These are phyloP conservation scores for Canavalia gladiata DNA, from an alignment of 306 rosid species.

Conservation along the genomic window DNA sequence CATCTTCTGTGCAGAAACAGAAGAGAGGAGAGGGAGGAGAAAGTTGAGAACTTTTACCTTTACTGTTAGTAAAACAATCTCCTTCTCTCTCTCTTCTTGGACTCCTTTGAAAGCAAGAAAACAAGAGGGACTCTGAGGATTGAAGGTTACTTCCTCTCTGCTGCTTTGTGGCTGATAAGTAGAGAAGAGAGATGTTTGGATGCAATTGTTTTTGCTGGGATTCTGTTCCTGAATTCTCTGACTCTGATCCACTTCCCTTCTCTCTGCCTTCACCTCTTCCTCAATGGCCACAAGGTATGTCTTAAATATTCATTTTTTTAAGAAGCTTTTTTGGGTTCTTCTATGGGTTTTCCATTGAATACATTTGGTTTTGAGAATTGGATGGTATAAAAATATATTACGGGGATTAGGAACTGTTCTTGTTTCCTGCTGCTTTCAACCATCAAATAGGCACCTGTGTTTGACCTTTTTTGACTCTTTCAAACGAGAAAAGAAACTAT, in stretches of 20 bases:
- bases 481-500: slow-evolving; percentile 4
- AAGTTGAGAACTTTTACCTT: slow-evolving; percentile 36
- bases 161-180: not conserved
- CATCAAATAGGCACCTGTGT: not conserved
- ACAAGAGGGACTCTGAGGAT: slow-evolving; percentile 2
- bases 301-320: not conserved
- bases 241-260: slow-evolving; percentile 63
- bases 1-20: not conserved
- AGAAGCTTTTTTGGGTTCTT: not conserved
- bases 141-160: not conserved
- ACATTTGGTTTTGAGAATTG: not conserved
- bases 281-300: slow-evolving; percentile 84
- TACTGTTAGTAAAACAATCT: not conserved
- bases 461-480: not conserved
- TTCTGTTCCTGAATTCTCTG: slow-evolving; percentile 40
- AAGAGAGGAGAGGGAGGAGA: slow-evolving; percentile 8
- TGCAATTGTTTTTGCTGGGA: slow-evolving; percentile 72
- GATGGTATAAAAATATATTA: not conserved
- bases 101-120: slow-evolving; percentile 14
- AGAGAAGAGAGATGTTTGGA: slow-evolving; percentile 64
- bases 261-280: slow-evolving; percentile 86
- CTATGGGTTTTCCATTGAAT: not conserved
- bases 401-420: not conserved
- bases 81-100: slow-evolving; percentile 27
- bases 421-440: not conserved